Evolutionary conservation across 495 filamentous ascomycete genomes (phyloP), one percentile per base, ranked within the genome.

Genomic region (Neurospora tetrasperma): DNA sequence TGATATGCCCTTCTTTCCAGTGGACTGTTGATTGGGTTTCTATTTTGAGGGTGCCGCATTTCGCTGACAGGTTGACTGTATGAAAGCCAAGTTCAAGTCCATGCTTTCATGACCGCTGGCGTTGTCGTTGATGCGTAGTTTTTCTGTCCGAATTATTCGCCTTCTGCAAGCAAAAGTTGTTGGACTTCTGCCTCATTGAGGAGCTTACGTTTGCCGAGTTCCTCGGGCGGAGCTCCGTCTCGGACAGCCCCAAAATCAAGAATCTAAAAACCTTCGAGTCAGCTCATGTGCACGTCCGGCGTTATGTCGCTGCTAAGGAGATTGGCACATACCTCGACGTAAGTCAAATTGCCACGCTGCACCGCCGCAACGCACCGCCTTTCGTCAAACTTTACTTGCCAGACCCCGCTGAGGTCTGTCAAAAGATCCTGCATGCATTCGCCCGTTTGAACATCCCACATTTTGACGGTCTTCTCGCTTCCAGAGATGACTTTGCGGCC

Each of bases 361-460:
- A 99, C 96, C 41, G 96, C 96, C 69, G 96, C 96, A 62, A 99
- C 96, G 80, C 96, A 99, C 81, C 94, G 86, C 73, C 96, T 87
- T 79, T 97, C 93, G 80, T 99, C 94, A 82, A 99, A 99, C 79
- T 94, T 94, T 77, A 99, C 96, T 83, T 99, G 96, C 96, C 96
- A 99, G 48, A 99, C 96, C 10, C 94, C 93, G 76, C 90, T 94
- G 72, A 99, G 86, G 79, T 98, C 94, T n/a, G 93, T 97, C 75
- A 99, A 87, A 38, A 99, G 88, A 83, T 99, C 96, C 73, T 94
- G 90, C 54, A 97, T 91, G 81, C 94, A 97, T 71, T 97, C 93
- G 70, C 96, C 96, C 35, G 89, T 96, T 75, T 90, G 88, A 43
- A 97, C 91, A 81, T 98, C 93, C 96, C 96, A 99, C 93, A 99